Base-by-base conservation (phyloP, 2,329 filamentous ascomycete genomes). In the Aureobasidium zeae region DNA sequence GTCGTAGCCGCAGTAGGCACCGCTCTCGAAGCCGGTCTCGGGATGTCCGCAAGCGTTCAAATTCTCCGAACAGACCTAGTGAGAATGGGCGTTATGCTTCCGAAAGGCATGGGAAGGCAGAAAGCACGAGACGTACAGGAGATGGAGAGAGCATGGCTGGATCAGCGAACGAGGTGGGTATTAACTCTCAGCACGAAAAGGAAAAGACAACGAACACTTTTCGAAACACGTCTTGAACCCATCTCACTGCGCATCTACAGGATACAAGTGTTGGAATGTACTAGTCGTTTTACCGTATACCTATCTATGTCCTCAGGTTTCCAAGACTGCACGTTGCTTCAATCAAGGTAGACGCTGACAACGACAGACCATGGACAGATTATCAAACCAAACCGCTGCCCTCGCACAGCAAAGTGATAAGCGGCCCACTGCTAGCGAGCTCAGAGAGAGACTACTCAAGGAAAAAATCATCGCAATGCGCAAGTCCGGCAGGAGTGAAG, bases 361-460 rank as follows among this genome's bases (percentile, higher is more conserved):
- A 39, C 11, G 12, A n/a, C 8, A 39, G 36, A 39, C 9, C 17
- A 5, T 13, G 25, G 10, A 20, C 6, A 26, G 28, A 15, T 32
- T 29, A 17, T 19, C n/a, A 19, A 46, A 28, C 28, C 28, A 24
- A 4, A 25, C 35, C n/a, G 22, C n/a, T 22, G 36, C 36, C 36
- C 36, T 22, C 36, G 36, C 36, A 39, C 26, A 30, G 19, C 31
- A 20, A 22, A 28, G 26, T 29, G 32, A 15, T 38, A 35, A 44
- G 25, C 37, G 33, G 41, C 45, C 36, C 26, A 39, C 36, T n/a
- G 29, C 39, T 12, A 24, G 24, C 31, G 42, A 48, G 20, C 20
- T 48, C 4, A 34, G 42, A 36, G 43, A 45, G 22, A 45, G 30
- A 33, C 25, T 48, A 9, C 32, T 48, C 21, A 48, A 48, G 17